Conservation (phyloP, 768 basidiomycete species). For the Kwoniella pini region DNA sequence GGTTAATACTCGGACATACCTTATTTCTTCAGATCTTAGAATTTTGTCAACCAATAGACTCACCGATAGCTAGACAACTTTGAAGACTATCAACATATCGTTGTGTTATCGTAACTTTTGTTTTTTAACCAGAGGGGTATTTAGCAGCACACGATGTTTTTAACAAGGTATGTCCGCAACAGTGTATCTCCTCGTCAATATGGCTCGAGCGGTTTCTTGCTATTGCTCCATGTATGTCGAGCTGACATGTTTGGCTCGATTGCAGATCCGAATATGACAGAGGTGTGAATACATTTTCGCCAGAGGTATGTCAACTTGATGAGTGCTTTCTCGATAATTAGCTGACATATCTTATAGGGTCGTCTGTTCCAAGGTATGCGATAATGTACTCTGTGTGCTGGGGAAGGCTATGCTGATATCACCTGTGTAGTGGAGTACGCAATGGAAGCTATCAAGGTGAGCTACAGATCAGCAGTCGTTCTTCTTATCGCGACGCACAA, state of each 20-base stretch:
- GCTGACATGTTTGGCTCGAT: neutral
- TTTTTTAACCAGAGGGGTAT: too few species aligned
- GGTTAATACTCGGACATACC: too few species aligned
- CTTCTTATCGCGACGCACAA: neutral
- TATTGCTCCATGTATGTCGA: neutral
- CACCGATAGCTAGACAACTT: too few species aligned
- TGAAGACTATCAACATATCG: too few species aligned
- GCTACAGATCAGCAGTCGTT: conserved; percentile 1
- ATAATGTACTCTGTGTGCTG: neutral
- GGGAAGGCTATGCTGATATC: conserved; percentile 1
- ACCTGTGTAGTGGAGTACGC: conserved; percentile 85
- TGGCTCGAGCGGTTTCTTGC: too few species aligned
- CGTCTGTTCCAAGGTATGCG: conserved; percentile 90
- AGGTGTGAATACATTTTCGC: conserved; percentile 98
- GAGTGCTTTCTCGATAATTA: neutral
- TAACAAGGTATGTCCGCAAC: too few species aligned
- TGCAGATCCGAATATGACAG: conserved; percentile 64
- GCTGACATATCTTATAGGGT: conserved; percentile 60
- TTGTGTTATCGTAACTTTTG: too few species aligned
- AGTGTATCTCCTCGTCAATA: neutral
- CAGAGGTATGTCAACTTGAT: conserved; percentile 58
- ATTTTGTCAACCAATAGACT: too few species aligned
- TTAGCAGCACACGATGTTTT: conserved; percentile 39
- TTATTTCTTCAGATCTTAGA: too few species aligned
- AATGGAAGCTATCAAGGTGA: conserved; percentile 96